phyloP scores from a whole-genome alignment of 768 basidiomycete species.

The Trametes sanguinea region DNA sequence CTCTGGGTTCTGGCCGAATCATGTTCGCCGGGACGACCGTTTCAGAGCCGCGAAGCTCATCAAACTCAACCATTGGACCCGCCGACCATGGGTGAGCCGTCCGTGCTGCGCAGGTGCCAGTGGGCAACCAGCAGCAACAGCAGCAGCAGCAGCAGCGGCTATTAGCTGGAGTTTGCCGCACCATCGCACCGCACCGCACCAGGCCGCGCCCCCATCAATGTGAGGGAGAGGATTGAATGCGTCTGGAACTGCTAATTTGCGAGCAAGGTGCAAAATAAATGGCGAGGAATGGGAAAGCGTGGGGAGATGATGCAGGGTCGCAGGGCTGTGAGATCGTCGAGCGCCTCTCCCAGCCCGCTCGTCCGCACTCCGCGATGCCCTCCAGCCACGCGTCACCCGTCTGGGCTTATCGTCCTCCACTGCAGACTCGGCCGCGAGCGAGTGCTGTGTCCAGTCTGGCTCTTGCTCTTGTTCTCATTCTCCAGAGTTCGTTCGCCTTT shows the following conservation, averaged over 20 bases:
- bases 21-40: constrained; percentile 14
- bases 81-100: background rate
- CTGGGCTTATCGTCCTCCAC: constrained; percentile 2
- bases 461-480: background rate
- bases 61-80: constrained; percentile 15
- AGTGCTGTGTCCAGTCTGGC: background rate
- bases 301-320: constrained; percentile 22
- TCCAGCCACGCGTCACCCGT: constrained; percentile 1
- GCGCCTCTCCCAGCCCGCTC: constrained; percentile 8
- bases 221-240: background rate
- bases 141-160: too few species aligned
- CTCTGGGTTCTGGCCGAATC: background rate
- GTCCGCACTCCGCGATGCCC: constrained; percentile 21
- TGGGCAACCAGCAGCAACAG: too few species aligned
- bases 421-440: background rate
- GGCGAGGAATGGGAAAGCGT: background rate
- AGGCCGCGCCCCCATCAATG: background rate
- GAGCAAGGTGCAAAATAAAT: background rate
- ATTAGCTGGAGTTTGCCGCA: background rate
- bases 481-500: too few species aligned
- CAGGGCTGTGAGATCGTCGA: constrained; percentile 10
- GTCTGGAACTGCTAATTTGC: background rate
- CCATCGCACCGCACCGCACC: background rate
- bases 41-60: constrained; percentile 24
- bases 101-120: background rate